Base-by-base conservation (phyloP, 2,329 filamentous ascomycete species). In the Lasiodiplodia sp. region DNA sequence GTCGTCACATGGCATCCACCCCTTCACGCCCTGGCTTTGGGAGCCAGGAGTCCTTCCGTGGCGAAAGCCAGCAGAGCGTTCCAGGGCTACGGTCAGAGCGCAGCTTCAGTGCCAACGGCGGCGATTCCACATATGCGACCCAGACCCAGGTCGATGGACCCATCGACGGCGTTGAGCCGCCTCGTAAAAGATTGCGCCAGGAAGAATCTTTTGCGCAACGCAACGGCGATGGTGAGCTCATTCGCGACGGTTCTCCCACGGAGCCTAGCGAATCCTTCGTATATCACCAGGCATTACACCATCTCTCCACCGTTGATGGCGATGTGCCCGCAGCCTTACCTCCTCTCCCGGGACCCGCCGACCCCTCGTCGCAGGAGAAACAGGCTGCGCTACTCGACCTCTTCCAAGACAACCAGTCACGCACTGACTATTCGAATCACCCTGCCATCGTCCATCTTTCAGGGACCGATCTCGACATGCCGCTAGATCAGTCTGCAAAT, bases 401-500 rank as follows among this genome's bases (percentile, higher is more conserved):
- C 12, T 80, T 85, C 69, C 81, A 82, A 3, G 83, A 84, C 68
- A 68, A 65, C 52, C 78, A 91, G 65, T 86, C 87, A 7, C 85
- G 89, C 12, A 89, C 88, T 8, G 92, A 96, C 72, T 90, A 86
- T 71, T 87, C 89, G 1, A 90, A 91, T 68, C 91, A 95, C 74
- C 91, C 94, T 12, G 91, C 92, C 49, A 87, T 99, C 49, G 85
- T 90, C 58, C 90, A 89, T 11, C 86, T 97, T 68, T 91, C 89
- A 1, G 89, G 92, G 0, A 84, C 90, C 49, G 95, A 99, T 72
- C 87, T 98, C 25, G 96, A 99, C 75, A 91, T 96, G 78, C 95
- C 96, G 1, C 93, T 99, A 68, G 96, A 99, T 76, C 87, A 91
- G 31, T 93, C 93, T 69, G 90, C 90, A 44, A 93, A 98, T 76